Conservation (phyloP, 148 eudicot genomes). For the Arbutus unedo region DNA sequence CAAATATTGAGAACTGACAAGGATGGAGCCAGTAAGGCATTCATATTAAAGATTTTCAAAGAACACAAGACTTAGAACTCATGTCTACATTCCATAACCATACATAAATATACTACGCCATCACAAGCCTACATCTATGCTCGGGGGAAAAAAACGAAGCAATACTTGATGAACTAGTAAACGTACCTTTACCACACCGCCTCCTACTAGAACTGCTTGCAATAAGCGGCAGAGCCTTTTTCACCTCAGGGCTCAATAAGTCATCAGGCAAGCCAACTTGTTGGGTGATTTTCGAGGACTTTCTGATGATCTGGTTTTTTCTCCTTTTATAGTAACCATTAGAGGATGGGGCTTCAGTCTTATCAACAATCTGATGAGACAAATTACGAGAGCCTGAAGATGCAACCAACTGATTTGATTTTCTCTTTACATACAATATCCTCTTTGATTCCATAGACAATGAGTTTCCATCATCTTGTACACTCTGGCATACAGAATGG, state of each 20-base stretch:
- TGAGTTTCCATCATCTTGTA: conserved; percentile 42
- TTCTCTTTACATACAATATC: conserved; percentile 63
- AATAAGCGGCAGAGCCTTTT: conserved; percentile 25
- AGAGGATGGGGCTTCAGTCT: conserved; percentile 36
- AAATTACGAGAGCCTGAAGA: conserved; percentile 46
- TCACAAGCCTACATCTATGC: neutral
- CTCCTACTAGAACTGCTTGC: conserved; percentile 37
- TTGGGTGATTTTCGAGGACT: conserved; percentile 31
- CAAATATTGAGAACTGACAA: neutral
- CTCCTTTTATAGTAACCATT: conserved; percentile 73
- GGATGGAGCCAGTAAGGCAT: neutral
- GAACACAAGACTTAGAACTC: neutral
- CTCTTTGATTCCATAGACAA: conserved; percentile 26
- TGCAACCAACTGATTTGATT: conserved; percentile 82
- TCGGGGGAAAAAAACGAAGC: neutral
- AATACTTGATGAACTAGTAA: neutral
- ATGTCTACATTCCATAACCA: neutral
- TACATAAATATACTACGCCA: neutral
- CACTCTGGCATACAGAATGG: conserved; percentile 36
- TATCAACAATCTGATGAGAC: conserved; percentile 35
- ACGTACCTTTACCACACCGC: conserved; percentile 46
- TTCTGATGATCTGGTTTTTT: conserved; percentile 78
- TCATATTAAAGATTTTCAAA: neutral
- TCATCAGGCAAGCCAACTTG: conserved; percentile 25
- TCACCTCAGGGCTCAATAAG: conserved; percentile 25